phyloP scores from a whole-genome alignment of 2,329 filamentous ascomycete species.

The Penicillium vulpinum region DNA sequence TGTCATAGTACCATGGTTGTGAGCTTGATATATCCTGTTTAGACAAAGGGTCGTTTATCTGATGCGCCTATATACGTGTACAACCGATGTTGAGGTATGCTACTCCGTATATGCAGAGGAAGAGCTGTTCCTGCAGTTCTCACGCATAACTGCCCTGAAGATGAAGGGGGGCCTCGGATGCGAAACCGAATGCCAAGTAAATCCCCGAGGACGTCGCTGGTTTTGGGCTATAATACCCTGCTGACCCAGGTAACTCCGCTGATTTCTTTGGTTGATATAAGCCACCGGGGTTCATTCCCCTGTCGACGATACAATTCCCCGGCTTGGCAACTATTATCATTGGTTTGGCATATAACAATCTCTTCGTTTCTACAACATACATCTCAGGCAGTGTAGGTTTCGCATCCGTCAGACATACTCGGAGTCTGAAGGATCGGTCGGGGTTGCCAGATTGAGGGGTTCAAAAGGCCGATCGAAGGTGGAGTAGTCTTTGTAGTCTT shows the following conservation, averaged over 20 bases:
- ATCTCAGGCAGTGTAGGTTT: too few species aligned
- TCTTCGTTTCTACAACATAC: background rate
- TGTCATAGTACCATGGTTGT: background rate
- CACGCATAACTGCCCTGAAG: background rate
- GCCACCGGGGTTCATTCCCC: too few species aligned
- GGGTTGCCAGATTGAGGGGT: background rate
- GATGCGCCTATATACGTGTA: background rate
- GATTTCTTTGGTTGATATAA: background rate
- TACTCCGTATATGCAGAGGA: background rate
- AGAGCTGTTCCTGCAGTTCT: background rate
- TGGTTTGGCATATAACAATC: background rate
- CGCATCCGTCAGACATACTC: background rate
- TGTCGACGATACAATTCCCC: background rate
- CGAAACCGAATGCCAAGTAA: background rate
- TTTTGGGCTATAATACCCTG: background rate
- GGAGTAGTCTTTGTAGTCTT: background rate
- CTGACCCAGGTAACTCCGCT: background rate
- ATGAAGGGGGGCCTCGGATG: background rate
- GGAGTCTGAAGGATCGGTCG: constrained; percentile 2
- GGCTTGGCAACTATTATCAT: background rate
- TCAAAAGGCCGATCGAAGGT: background rate
- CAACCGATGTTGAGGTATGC: background rate
- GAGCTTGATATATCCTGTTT: background rate
- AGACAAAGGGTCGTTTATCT: background rate
- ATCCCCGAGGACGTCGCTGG: too few species aligned